phyloP scores from a whole-genome alignment of 352 stramenopile genomes.

The Globisporangium parvum region DNA sequence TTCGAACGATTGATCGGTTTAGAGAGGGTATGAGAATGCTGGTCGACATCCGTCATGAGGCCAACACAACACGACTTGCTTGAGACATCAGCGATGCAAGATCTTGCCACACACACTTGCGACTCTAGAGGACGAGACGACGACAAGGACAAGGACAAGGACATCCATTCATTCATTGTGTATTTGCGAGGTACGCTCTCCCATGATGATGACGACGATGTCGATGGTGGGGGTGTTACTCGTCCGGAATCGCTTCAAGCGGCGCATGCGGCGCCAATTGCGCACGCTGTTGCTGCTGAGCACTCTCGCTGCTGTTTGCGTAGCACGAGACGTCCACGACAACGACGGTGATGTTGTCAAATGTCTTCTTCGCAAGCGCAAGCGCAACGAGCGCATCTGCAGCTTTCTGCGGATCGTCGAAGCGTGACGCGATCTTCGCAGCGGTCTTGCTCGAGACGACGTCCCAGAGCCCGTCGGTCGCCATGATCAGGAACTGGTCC shows the following conservation, averaged over 20 bases:
- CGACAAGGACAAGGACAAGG: no score
- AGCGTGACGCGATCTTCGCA: slow-evolving; percentile 44
- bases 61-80: no score
- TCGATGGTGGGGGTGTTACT: neutral
- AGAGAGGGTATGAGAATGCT: no score
- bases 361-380: slow-evolving; percentile 42
- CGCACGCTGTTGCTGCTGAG: slow-evolving; percentile 4
- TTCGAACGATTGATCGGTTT: no score
- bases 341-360: slow-evolving; percentile 79
- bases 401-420: slow-evolving; percentile 44
- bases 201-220: no score
- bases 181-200: neutral
- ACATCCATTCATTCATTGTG: neutral
- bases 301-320: slow-evolving; percentile 16
- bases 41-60: no score
- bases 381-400: slow-evolving; percentile 57
- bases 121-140: no score
- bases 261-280: neutral
- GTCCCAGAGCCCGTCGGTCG: slow-evolving; percentile 80
- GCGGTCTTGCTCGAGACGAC: slow-evolving; percentile 65
- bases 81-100: no score
- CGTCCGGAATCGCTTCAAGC: neutral
- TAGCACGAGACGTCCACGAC: slow-evolving; percentile 62
- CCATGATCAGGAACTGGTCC: slow-evolving; percentile 77
- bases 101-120: no score